phyloP scores from a whole-genome alignment of 331 rosid genomes.

The Rhamnella rubrinervis region DNA sequence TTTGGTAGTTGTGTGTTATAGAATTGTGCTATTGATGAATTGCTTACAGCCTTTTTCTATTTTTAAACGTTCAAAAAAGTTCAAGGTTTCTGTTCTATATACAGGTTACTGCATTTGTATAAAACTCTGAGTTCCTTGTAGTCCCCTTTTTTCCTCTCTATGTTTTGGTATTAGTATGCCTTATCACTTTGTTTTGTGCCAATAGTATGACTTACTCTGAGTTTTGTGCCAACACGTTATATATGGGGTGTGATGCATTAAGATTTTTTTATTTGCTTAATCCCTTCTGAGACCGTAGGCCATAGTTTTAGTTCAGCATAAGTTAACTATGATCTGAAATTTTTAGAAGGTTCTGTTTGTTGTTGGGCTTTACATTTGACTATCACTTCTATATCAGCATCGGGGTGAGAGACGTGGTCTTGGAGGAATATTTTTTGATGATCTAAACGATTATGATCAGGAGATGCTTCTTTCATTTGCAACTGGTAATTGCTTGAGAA shows the following conservation, averaged over 20 bases:
- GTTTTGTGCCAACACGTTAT: too few species aligned
- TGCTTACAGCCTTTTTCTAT: neutral
- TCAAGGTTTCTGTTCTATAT: too few species aligned
- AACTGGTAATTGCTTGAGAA: constrained; percentile 58
- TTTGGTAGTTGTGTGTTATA: constrained; percentile 1
- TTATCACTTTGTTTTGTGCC: too few species aligned
- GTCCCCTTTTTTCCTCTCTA: too few species aligned
- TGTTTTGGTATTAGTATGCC: too few species aligned
- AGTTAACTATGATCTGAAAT: neutral
- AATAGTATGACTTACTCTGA: too few species aligned
- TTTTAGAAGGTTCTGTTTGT: neutral
- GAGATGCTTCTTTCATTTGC: constrained; percentile 98
- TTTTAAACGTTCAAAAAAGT: neutral
- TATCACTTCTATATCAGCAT: constrained; percentile 53
- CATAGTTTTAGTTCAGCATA: too few species aligned
- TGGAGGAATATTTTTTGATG: constrained; percentile 97
- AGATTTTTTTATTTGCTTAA: too few species aligned
- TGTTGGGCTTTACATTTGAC: constrained; percentile 14
- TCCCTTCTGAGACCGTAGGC: too few species aligned
- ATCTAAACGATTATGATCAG: constrained; percentile 91
- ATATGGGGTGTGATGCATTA: too few species aligned
- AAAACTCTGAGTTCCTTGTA: too few species aligned
- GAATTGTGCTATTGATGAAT: neutral
- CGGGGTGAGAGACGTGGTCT: constrained; percentile 95
- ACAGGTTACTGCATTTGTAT: too few species aligned